Evolutionary conservation across 2,329 filamentous ascomycete genomes (phyloP).

Genomic region (Xylaria sp.): DNA sequence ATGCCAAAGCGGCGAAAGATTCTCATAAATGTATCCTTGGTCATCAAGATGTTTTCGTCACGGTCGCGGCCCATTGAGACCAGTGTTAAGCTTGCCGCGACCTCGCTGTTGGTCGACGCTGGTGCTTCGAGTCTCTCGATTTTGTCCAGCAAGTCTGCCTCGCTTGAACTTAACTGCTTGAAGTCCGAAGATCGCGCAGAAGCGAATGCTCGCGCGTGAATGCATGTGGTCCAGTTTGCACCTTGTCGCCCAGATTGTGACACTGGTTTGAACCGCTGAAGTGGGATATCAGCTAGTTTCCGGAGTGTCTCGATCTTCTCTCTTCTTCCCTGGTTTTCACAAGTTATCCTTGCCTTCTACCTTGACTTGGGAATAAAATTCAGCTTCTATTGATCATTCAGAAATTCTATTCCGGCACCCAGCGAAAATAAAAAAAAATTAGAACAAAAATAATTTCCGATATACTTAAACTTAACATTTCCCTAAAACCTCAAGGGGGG

Average conservation of each 20-base stretch:
- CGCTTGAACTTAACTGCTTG: conserved; percentile 3
- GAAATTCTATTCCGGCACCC: background rate
- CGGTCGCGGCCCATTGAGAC: conserved; percentile 23
- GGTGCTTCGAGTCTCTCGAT: conserved; percentile 6
- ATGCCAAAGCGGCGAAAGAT: conserved; percentile 25
- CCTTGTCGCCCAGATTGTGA: background rate
- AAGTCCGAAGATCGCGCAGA: conserved; percentile 3
- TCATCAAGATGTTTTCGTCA: conserved; percentile 25
- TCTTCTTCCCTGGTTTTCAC: background rate
- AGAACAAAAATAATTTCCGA: background rate
- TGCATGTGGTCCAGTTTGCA: background rate
- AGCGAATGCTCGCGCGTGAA: conserved; percentile 11
- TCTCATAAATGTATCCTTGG: conserved; percentile 19
- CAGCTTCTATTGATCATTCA: background rate
- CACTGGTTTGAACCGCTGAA: conserved; percentile 17
- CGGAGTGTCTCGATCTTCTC: conserved; percentile 28
- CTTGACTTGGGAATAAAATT: background rate
- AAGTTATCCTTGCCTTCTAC: background rate
- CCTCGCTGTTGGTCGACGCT: conserved; percentile 12
- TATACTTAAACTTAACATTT: background rate
- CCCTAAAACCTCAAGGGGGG: background rate
- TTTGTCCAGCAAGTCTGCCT: conserved; percentile 1
- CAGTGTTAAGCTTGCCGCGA: conserved; percentile 24
- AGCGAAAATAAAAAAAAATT: too few species aligned
- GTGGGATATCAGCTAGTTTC: conserved; percentile 28